These are phyloP conservation scores for Talaromyces sp. DNA, from an alignment of 2,329 filamentous ascomycete species.

Conservation along the genomic window DNA sequence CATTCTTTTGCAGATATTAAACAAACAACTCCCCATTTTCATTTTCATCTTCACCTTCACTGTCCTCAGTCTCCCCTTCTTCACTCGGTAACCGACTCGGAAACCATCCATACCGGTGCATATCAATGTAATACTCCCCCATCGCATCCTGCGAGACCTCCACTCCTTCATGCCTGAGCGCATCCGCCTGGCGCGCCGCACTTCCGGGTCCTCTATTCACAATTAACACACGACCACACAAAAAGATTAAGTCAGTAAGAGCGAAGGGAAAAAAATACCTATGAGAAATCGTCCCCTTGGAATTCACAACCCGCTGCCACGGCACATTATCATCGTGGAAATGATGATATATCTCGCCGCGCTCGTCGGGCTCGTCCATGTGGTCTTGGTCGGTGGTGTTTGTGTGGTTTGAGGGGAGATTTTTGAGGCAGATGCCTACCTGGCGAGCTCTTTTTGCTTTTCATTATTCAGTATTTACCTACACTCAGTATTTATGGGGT, in stretches of 20 bases:
- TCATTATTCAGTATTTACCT: slow-evolving; percentile 2
- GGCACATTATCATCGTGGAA: slow-evolving; percentile 78
- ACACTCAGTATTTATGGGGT: not conserved
- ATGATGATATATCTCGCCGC: slow-evolving; percentile 27
- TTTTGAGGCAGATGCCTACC: slow-evolving; percentile 84
- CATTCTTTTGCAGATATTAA: not conserved
- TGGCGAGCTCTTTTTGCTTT: slow-evolving; percentile 69
- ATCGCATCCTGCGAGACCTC: slow-evolving; percentile 35
- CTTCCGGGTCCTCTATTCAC: slow-evolving; percentile 34
- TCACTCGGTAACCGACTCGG: slow-evolving; percentile 46
- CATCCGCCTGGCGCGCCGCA: slow-evolving; percentile 38
- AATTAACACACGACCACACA: not conserved
- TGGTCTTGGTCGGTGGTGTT: not conserved
- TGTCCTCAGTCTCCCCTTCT: slow-evolving; percentile 16
- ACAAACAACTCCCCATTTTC: not conserved
- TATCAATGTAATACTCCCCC: slow-evolving; percentile 40
- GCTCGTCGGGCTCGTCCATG: slow-evolving; percentile 10
- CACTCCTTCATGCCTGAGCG: slow-evolving; percentile 36
- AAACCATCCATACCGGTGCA: slow-evolving; percentile 43
- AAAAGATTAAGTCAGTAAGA: not conserved
- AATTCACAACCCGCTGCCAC: slow-evolving; percentile 90
- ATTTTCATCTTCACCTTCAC: not conserved
- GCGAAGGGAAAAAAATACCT: slow-evolving; percentile 53
- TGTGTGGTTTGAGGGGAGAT: slow-evolving; percentile 53
- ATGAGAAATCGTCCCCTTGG: slow-evolving; percentile 78